phyloP scores from a whole-genome alignment of 2,329 filamentous ascomycete genomes.

The Grosmannia huntii region DNA sequence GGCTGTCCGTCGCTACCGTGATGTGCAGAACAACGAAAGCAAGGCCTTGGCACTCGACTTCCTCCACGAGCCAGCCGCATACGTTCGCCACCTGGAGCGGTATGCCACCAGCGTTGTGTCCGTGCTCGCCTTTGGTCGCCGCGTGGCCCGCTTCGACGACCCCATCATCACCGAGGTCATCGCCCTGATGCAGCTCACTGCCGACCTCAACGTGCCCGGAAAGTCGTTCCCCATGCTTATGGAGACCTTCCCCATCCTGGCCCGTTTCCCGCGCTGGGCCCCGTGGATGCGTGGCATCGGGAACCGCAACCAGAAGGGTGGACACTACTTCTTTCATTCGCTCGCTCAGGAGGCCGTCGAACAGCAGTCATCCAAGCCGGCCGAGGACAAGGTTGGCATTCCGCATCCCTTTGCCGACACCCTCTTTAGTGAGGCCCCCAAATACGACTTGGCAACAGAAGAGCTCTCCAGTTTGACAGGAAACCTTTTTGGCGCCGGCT shows the following conservation, averaged over 20 bases:
- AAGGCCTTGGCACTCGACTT: conserved; percentile 39
- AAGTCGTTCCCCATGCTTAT: conserved; percentile 44
- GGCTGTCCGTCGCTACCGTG: conserved; percentile 38
- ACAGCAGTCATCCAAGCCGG: conserved; percentile 20
- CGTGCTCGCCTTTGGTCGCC: conserved; percentile 43
- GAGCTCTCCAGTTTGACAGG: conserved; percentile 34
- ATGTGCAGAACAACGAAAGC: conserved; percentile 46
- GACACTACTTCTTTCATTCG: conserved; percentile 37
- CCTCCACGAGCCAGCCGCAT: conserved; percentile 28
- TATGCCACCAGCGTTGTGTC: conserved; percentile 40
- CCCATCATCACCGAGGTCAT: conserved; percentile 49
- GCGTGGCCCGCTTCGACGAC: conserved; percentile 35
- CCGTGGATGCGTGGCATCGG: conserved; percentile 38
- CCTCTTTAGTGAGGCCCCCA: conserved; percentile 32
- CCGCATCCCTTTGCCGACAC: conserved; percentile 28
- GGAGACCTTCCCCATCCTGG: conserved; percentile 39
- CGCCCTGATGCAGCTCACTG: conserved; percentile 42
- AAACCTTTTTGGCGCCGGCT: conserved; percentile 34
- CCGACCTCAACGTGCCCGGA: conserved; percentile 39
- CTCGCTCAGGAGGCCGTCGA: conserved; percentile 35
- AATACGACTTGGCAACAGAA: conserved; percentile 29
- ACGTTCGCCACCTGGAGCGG: conserved; percentile 40
- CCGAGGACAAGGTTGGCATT: conserved; percentile 13
- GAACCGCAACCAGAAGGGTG: conserved; percentile 25
- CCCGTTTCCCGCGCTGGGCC: conserved; percentile 32